Evolutionary conservation across 1,284 basidiomycete species (phyloP).

Genomic region (Mixia osmundae): DNA sequence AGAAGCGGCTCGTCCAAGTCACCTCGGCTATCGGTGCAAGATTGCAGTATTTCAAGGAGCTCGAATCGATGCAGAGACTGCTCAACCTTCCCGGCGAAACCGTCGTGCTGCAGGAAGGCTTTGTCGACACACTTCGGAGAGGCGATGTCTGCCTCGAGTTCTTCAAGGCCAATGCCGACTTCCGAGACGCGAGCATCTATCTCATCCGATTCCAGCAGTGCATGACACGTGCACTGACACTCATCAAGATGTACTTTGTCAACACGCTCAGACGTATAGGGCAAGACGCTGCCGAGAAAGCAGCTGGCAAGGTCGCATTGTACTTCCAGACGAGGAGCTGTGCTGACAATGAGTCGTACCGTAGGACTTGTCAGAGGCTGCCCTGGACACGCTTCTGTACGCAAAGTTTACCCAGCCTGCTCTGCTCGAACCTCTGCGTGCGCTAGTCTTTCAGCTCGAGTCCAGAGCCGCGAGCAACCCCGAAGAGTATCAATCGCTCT

Average conservation of each 20-base stretch:
- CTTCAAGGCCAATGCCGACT: slow-evolving; percentile 62
- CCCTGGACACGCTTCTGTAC: slow-evolving; percentile 62
- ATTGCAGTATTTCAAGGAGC: slow-evolving; percentile 70
- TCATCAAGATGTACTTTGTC: slow-evolving; percentile 84
- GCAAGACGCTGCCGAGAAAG: slow-evolving; percentile 42
- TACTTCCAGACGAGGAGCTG: neutral
- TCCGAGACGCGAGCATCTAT: slow-evolving; percentile 70
- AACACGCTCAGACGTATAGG: slow-evolving; percentile 49
- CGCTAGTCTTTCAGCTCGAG: slow-evolving; percentile 61
- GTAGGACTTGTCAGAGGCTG: slow-evolving; percentile 55
- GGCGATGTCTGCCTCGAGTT: slow-evolving; percentile 79
- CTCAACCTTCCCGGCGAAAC: slow-evolving; percentile 76
- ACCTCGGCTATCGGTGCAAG: slow-evolving; percentile 51
- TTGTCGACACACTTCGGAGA: slow-evolving; percentile 76
- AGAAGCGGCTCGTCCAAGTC: slow-evolving; percentile 50
- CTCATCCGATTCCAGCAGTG: slow-evolving; percentile 83
- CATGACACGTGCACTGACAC: slow-evolving; percentile 80
- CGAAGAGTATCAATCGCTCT: slow-evolving; percentile 46
- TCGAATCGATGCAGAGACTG: slow-evolving; percentile 69
- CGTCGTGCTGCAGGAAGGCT: slow-evolving; percentile 63
- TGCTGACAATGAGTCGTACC: neutral
- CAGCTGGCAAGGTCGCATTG: slow-evolving; percentile 39
- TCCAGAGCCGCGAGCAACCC: slow-evolving; percentile 41
- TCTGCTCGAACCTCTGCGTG: slow-evolving; percentile 33
- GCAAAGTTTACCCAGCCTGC: slow-evolving; percentile 57